Conservation (phyloP, 2,329 filamentous ascomycete species). For the Alternaria solani region DNA sequence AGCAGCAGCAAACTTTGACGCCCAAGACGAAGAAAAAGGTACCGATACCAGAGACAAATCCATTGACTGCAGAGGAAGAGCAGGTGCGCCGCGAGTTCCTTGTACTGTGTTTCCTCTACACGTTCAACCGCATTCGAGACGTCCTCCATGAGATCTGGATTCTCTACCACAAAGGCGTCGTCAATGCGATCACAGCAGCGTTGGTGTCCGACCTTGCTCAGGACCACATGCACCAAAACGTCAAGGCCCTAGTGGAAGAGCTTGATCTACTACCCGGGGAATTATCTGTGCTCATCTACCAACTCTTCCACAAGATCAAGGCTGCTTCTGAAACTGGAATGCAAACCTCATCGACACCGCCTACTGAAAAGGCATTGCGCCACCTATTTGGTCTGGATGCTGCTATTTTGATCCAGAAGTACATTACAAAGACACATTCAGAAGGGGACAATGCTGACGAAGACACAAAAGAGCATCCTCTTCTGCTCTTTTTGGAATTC, state of each 20-base stretch:
- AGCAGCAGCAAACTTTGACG: neutral
- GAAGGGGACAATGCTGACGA: neutral
- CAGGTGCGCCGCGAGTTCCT: constrained; percentile 21
- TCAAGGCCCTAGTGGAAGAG: constrained; percentile 17
- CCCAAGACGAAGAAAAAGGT: neutral
- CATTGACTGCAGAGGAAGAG: constrained; percentile 17
- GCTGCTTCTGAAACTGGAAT: neutral
- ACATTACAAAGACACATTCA: neutral
- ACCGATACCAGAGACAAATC: neutral
- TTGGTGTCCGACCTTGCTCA: constrained; percentile 26
- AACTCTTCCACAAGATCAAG: constrained; percentile 6
- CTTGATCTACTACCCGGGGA: neutral
- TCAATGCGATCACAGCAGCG: constrained; percentile 20
- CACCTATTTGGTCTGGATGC: constrained; percentile 20
- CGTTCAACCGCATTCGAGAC: constrained; percentile 21
- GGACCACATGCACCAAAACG: constrained; percentile 20
- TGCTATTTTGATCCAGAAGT: neutral
- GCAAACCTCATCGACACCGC: neutral
- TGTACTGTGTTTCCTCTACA: constrained; percentile 28
- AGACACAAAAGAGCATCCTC: neutral
- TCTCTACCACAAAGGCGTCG: constrained; percentile 12
- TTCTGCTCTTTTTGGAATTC: constrained; percentile 19
- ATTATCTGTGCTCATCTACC: constrained; percentile 7
- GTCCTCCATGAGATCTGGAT: constrained; percentile 19
- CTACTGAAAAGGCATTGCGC: neutral